These are phyloP conservation scores for Solanum bulbocastanum DNA, from an alignment of 257 asterid genomes.

Conservation along the genomic window DNA sequence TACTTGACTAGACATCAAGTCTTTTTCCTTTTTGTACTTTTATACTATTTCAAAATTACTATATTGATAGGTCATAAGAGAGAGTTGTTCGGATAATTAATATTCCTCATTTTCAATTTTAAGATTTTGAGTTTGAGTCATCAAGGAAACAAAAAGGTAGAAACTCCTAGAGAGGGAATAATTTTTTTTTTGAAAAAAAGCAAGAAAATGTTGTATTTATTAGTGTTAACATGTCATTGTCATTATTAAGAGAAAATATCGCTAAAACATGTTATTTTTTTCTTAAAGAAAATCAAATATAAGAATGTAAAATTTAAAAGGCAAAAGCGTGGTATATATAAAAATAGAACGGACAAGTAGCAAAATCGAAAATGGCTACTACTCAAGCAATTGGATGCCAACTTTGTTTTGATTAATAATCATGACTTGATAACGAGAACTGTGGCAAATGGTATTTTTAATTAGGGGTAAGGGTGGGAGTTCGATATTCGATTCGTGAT, in stretches of 20 bases:
- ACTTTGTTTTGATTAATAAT: not conserved
- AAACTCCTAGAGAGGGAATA: not conserved
- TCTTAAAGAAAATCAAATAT: no score
- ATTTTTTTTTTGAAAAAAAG: no score
- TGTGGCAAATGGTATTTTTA: not conserved
- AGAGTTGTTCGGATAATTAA: no score
- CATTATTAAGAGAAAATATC: not conserved
- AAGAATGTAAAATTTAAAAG: not conserved
- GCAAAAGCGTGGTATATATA: not conserved
- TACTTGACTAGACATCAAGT: not conserved
- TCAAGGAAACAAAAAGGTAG: fast-evolving
- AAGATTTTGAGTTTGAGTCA: fast-evolving
- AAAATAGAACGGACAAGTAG: not conserved
- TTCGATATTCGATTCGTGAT: no score
- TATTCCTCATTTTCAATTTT: no score
- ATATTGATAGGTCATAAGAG: not conserved
- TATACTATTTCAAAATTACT: no score
- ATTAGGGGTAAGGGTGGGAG: not conserved
- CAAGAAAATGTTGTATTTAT: no score
- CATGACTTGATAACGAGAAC: not conserved
- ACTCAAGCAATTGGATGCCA: not conserved
- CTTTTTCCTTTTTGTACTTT: no score
- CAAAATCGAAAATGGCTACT: not conserved
- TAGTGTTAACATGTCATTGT: not conserved
- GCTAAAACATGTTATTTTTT: no score